Conservation (phyloP, 2,329 filamentous ascomycete species). For the Knoxdaviesia proteae region DNA sequence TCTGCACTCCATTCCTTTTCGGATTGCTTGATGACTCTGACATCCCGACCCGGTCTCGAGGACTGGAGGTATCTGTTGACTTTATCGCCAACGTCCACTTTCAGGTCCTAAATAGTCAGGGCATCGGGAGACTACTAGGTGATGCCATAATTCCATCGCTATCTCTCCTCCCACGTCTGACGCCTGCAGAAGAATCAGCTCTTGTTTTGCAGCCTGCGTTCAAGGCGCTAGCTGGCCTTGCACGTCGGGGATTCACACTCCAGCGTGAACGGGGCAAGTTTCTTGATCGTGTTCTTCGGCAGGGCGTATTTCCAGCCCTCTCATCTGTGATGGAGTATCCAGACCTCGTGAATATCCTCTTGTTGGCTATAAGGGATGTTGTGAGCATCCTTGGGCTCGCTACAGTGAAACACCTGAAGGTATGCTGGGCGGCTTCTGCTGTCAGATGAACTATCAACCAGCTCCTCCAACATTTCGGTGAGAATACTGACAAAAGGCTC, state of each 20-base stretch:
- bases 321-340: slow-evolving; percentile 38
- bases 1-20: slow-evolving; percentile 49
- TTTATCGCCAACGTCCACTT: slow-evolving; percentile 35
- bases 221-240: slow-evolving; percentile 40
- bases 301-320: slow-evolving; percentile 33
- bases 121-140: slow-evolving; percentile 46
- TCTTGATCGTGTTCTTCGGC: slow-evolving; percentile 32
- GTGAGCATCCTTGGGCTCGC: slow-evolving; percentile 38
- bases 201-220: slow-evolving; percentile 44
- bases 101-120: slow-evolving; percentile 35
- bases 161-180: slow-evolving; percentile 57
- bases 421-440: slow-evolving; percentile 9
- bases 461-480: neutral
- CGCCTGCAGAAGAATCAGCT: slow-evolving; percentile 49
- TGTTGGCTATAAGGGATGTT: slow-evolving; percentile 25
- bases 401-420: slow-evolving; percentile 46
- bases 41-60: slow-evolving; percentile 28
- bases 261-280: slow-evolving; percentile 8
- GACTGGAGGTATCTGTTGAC: slow-evolving; percentile 28
- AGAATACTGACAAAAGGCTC: slow-evolving; percentile 1
- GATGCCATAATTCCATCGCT: slow-evolving; percentile 51
- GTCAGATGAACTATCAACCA: neutral
- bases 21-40: slow-evolving; percentile 45
- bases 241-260: slow-evolving; percentile 10
- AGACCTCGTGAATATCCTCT: slow-evolving; percentile 32